Evolutionary conservation across 179 eudicot species (phyloP), one percentile per base, ranked within the genome.

Genomic region (Vitellaria paradoxa): DNA sequence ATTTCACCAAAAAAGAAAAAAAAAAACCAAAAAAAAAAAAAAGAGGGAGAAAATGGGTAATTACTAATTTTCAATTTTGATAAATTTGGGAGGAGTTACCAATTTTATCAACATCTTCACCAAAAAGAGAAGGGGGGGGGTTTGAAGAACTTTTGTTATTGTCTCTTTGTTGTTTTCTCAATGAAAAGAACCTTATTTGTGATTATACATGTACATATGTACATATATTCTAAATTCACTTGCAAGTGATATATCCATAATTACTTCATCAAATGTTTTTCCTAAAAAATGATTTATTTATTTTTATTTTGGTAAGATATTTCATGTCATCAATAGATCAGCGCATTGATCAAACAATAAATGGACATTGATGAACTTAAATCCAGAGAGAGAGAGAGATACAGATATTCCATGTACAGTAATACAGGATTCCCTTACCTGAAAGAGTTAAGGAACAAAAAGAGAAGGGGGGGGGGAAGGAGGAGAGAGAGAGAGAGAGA

Each of bases 381-480:
- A 12, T 13, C 10, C 15, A 37, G 49, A 45, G 53, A 68, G 20
- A 68, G 72, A 68, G 53, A 68, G 53, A 37, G 52, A 56, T 45
- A 57, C 13, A 17, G 50, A 15, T 18, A 57, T 40, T 56, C 66
- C 67, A 21, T 60, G 50, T 15, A 73, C 30, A 59, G 18, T 40
- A 73, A 59, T 11, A 61, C 13, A 20, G 40, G 65, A 63, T 62
- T 62, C 23, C 70, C 14, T 75, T 61, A 0, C 70, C 46, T 21
- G 60, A 62, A 64, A 75, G 20, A 64, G 69, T 46, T 62, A 21
- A 73, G 59, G 40, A 73, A 60, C n/a, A 73, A 59, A 56, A 26
- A 59, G 13, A 30, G 37, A 30, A 72, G n/a, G 61, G 6, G 40
- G 20, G 23, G 60, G 56, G 68, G 20, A 61, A 20, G 30, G 1